phyloP scores from a whole-genome alignment of 768 basidiomycete genomes.

The Lactarius psammicola region DNA sequence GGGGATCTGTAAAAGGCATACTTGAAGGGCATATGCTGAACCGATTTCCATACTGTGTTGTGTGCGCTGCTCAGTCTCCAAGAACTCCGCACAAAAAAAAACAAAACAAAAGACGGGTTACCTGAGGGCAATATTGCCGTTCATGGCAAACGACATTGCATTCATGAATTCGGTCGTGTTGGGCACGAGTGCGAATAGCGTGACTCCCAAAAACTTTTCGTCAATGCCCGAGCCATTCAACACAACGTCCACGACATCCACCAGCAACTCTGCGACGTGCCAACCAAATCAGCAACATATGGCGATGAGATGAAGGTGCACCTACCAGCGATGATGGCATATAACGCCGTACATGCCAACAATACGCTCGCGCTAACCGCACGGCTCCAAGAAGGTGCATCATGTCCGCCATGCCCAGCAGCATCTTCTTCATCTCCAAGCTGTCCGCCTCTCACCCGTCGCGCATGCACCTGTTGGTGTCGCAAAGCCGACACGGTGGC shows the following conservation, averaged over 20 bases:
- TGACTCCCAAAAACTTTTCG: constrained; percentile 96
- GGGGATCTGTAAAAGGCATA: constrained; percentile 95
- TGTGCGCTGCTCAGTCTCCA: constrained; percentile 16
- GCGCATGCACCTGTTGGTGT: constrained; percentile 64
- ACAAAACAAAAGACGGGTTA: constrained; percentile 39
- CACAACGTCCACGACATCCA: constrained; percentile 94
- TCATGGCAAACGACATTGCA: constrained; percentile 95
- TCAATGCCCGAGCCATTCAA: constrained; percentile 88
- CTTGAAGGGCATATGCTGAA: constrained; percentile 97
- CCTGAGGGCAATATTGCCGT: constrained; percentile 97
- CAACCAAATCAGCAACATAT: background rate
- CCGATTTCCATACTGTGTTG: constrained; percentile 96
- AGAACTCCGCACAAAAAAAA: background rate
- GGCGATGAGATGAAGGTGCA: constrained; percentile 19
- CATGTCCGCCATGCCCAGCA: constrained; percentile 78
- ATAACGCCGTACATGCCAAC: constrained; percentile 84
- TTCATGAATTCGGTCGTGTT: constrained; percentile 99
- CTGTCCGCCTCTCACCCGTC: constrained; percentile 46
- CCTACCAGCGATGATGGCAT: constrained; percentile 93
- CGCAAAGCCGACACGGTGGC: constrained; percentile 89
- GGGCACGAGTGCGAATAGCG: constrained; percentile 94
- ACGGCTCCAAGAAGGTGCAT: constrained; percentile 95
- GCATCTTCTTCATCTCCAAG: constrained; percentile 45
- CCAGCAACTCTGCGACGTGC: constrained; percentile 67
- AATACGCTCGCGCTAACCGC: constrained; percentile 86